Evolutionary conservation across 176 grass and related monocot genomes (phyloP).

Genomic region (Bolboschoenus planiculmis): DNA sequence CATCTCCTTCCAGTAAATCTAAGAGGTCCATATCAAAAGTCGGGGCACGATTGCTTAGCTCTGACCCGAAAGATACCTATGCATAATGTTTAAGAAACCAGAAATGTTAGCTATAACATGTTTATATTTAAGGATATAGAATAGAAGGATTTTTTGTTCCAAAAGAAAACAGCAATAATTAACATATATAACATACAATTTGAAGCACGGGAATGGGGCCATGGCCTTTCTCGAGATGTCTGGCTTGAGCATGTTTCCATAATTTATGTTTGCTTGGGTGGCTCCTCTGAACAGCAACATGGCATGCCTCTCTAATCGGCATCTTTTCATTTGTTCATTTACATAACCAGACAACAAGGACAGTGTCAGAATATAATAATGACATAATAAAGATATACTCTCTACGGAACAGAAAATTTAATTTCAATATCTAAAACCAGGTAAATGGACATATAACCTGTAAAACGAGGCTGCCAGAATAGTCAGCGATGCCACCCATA

Average conservation of each 20-base stretch:
- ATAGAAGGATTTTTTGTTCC: background rate
- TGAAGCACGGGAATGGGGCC: slow-evolving; percentile 63
- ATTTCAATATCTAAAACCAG: background rate
- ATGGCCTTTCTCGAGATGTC: slow-evolving; percentile 60
- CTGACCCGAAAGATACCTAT: slow-evolving; percentile 94
- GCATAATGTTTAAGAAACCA: slow-evolving; percentile 10
- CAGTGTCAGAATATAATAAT: slow-evolving; percentile 5
- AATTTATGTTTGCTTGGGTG: slow-evolving; percentile 72
- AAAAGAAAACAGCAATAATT: background rate
- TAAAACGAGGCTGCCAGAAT: slow-evolving; percentile 91
- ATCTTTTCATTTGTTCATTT: slow-evolving; percentile 50
- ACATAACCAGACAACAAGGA: slow-evolving; percentile 1
- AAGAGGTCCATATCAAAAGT: slow-evolving; percentile 97
- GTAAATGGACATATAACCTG: slow-evolving; percentile 40
- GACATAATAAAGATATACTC: background rate
- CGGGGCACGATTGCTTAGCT: slow-evolving; percentile 81
- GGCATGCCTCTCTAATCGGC: slow-evolving; percentile 93
- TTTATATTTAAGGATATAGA: background rate
- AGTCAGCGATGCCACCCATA: slow-evolving; percentile 95
- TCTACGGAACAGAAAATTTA: background rate
- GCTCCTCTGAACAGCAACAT: slow-evolving; percentile 91
- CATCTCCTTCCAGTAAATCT: slow-evolving; percentile 81
- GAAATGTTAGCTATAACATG: background rate
- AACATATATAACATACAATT: slow-evolving; percentile 57
- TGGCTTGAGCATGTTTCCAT: slow-evolving; percentile 88